Percentiles rank a stretch among this genome's conserved stretches.
These are phyloP conservation scores for Tricholoma saponaceum DNA, from an alignment of 768 basidiomycete species.

Conservation along the genomic window DNA sequence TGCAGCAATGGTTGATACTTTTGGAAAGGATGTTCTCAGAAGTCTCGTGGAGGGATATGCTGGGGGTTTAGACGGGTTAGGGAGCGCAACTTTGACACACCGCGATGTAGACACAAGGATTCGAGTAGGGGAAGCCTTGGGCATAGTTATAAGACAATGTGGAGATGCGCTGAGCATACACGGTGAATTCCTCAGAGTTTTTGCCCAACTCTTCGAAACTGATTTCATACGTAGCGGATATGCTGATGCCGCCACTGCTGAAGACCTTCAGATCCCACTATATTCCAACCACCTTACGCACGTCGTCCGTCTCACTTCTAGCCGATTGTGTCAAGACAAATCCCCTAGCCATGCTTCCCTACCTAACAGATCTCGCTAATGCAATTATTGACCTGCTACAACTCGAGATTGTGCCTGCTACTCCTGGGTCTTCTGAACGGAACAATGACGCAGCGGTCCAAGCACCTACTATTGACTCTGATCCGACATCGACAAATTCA, in stretches of 20 bases:
- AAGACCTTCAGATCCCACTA: slow-evolving; percentile 51
- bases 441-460: slow-evolving; percentile 17
- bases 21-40: slow-evolving; percentile 69
- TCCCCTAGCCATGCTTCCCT: slow-evolving; percentile 57
- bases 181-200: slow-evolving; percentile 41
- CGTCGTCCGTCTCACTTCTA: slow-evolving; percentile 57
- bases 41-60: slow-evolving; percentile 67
- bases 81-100: slow-evolving; percentile 40
- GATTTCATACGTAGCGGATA: slow-evolving; percentile 44
- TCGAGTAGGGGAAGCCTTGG: slow-evolving; percentile 83
- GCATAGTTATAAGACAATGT: slow-evolving; percentile 67
- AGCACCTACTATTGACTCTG: slow-evolving; percentile 41
- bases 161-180: slow-evolving; percentile 66
- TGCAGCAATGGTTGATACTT: slow-evolving; percentile 75
- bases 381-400: slow-evolving; percentile 78
- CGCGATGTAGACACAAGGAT: slow-evolving; percentile 71
- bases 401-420: slow-evolving; percentile 44
- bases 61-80: slow-evolving; percentile 46
- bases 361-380: slow-evolving; percentile 54
- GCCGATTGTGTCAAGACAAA: slow-evolving; percentile 68
- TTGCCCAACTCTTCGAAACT: not conserved
- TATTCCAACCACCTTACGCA: slow-evolving; percentile 71
- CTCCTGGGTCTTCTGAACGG: slow-evolving; percentile 8
- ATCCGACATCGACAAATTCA: slow-evolving; percentile 54
- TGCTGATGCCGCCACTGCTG: slow-evolving; percentile 71